These are phyloP conservation scores for Colletotrichum lini DNA, from an alignment of 2,329 filamentous ascomycete species.

Conservation along the genomic window DNA sequence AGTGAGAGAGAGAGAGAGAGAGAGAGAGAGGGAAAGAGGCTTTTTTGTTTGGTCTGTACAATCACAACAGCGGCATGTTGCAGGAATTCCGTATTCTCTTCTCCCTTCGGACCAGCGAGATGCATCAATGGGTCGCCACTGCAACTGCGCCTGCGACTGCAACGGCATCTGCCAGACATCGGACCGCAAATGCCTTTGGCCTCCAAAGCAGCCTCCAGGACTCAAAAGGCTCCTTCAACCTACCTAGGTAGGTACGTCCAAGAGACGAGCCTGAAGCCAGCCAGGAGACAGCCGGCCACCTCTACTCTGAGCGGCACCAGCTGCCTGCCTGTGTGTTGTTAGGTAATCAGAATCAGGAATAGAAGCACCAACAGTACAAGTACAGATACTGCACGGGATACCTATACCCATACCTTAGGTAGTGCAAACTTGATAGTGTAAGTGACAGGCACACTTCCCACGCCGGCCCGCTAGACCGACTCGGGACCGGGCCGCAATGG, in stretches of 20 bases:
- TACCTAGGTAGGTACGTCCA: too few species aligned
- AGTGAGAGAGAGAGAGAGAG: neutral
- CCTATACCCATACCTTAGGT: too few species aligned
- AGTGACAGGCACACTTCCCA: too few species aligned
- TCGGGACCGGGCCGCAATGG: slow-evolving; percentile 14
- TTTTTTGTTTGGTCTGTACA: neutral
- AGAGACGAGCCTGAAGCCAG: too few species aligned
- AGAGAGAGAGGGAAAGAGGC: neutral
- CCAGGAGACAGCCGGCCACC: too few species aligned
- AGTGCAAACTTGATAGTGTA: neutral
- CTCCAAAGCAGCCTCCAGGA: slow-evolving; percentile 9
- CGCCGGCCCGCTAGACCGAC: neutral
- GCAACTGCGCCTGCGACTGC: neutral
- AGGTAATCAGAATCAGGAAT: slow-evolving; percentile 5
- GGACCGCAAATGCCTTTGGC: slow-evolving; percentile 13
- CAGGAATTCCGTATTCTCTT: slow-evolving; percentile 14
- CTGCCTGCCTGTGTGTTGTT: neutral
- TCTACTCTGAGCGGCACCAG: neutral
- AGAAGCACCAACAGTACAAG: neutral
- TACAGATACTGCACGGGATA: too few species aligned
- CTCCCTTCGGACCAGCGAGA: slow-evolving; percentile 5
- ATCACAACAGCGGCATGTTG: neutral
- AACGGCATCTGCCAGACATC: slow-evolving; percentile 24
- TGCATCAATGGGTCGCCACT: slow-evolving; percentile 24
- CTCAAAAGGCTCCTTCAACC: neutral